These are phyloP conservation scores for Penicillium crustosum DNA, from an alignment of 2,329 filamentous ascomycete species.

Conservation along the genomic window DNA sequence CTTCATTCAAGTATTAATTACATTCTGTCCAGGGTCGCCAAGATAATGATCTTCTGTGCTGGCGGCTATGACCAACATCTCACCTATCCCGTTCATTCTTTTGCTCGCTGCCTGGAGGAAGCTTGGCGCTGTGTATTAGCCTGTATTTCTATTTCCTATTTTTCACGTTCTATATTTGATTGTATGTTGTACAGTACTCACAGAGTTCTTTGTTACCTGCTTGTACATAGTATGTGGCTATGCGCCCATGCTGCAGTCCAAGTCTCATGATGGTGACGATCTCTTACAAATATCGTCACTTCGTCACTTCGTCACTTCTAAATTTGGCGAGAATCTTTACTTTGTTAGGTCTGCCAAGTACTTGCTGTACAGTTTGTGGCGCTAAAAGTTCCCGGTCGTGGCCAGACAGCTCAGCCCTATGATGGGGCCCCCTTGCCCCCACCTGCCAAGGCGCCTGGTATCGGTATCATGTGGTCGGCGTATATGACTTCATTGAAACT, in stretches of 20 bases:
- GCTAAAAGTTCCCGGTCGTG: constrained; percentile 6
- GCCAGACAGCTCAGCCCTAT: constrained; percentile 21
- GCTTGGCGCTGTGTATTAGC: constrained; percentile 13
- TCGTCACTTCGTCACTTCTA: neutral
- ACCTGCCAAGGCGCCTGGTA: constrained; percentile 20
- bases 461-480: constrained; percentile 5
- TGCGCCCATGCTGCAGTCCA: neutral
- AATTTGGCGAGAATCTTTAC: constrained; percentile 1
- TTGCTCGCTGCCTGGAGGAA: constrained; percentile 26
- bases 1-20: neutral
- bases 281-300: neutral
- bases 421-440: constrained; percentile 9
- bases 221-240: neutral
- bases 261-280: constrained; percentile 8
- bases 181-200: neutral
- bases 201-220: neutral
- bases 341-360: neutral
- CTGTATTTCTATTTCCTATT: constrained; percentile 4
- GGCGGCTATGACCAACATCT: constrained; percentile 2
- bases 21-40: neutral
- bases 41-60: neutral
- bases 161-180: neutral
- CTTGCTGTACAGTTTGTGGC: constrained; percentile 11
- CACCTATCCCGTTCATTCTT: constrained; percentile 20
- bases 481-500: constrained; percentile 14